Evolutionary conservation across 345 rosid species (phyloP).

Genomic region (Brassica nigra): DNA sequence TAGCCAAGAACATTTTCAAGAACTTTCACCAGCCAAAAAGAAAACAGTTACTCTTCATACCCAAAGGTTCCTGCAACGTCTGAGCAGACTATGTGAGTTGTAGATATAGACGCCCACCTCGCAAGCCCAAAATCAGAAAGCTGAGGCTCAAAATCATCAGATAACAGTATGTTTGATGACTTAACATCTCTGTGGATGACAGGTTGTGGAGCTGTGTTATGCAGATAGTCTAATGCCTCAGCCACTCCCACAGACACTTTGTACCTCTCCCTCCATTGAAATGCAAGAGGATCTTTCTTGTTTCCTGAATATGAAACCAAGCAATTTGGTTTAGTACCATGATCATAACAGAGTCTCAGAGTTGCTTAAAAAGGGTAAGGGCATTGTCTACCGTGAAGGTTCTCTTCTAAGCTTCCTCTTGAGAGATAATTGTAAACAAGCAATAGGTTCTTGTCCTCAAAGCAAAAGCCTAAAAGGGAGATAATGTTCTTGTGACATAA

Average conservation of each 20-base stretch:
- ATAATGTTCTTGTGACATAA: constrained; percentile 65
- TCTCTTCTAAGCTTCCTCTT: constrained; percentile 95
- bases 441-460: constrained; percentile 64
- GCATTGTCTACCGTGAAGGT: constrained; percentile 68
- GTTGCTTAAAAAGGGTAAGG: background rate
- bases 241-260: constrained; percentile 92
- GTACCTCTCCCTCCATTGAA: constrained; percentile 81
- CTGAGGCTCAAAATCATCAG: constrained; percentile 88
- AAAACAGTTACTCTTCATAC: constrained; percentile 40
- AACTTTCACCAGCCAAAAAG: background rate
- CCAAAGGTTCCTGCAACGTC: constrained; percentile 98
- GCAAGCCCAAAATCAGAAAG: constrained; percentile 97
- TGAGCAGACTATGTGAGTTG: constrained; percentile 64
- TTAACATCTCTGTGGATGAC: constrained; percentile 95
- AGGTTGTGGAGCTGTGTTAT: constrained; percentile 56
- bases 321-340: constrained; percentile 10
- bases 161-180: constrained; percentile 87
- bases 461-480: constrained; percentile 84
- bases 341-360: background rate
- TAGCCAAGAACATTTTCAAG: background rate
- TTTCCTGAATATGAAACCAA: constrained; percentile 50
- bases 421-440: constrained; percentile 82
- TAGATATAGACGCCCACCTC: constrained; percentile 63
- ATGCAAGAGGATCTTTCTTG: constrained; percentile 55
- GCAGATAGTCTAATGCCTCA: constrained; percentile 83